Base-by-base conservation (phyloP, 1,139 yeast species). In the Magnusiomyces ingens region DNA sequence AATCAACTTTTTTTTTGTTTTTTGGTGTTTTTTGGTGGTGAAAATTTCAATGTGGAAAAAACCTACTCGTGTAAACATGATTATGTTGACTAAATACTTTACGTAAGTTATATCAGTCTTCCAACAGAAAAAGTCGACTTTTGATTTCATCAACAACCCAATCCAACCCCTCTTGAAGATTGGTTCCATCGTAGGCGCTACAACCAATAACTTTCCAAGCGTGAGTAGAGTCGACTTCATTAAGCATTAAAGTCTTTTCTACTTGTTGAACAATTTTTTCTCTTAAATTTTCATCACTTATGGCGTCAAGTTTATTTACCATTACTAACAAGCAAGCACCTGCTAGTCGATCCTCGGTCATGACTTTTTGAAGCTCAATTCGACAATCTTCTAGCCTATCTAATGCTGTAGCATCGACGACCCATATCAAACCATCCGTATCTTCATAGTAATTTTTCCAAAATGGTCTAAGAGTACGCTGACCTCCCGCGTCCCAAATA, bases 381-480 rank as follows among this genome's bases (percentile, higher is more conserved):
- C 77, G 76, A 57, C 86, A 85, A 67, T 85, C 95, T 17, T 70
- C 64, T 36, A 88, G 70, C 52, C 97, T 70, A 52, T 80, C 82
- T 45, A 76, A 66, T 43, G 82, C 80, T 57, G 80, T 73, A 2
- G 82, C 78, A 68, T 93, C 98, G 11, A 91, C 78, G n/a, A 91
- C 96, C 97, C 98, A 91, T n/a, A 91, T 70, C 26, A 91, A 74
- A 13, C 82, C 79, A 62, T 91, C 93, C 5, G 96, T 86, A 60
- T 81, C 81, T 59, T 90, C 97, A 65, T 86, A 90, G 69, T 90
- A 89, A 69, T 90, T 90, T 55, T 87, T 81, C 97, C 97, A 89
- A 67, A 89, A 89, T 19, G 88, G 81, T 48, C 96, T 75, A 49
- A 89, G 71, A 17, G 87, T 78, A 13, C 78, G 73, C 66, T 90